Evolutionary conservation across 768 basidiomycete species (phyloP), one percentile per base, ranked within the genome.

Genomic region (Podaxis mareebaensis): DNA sequence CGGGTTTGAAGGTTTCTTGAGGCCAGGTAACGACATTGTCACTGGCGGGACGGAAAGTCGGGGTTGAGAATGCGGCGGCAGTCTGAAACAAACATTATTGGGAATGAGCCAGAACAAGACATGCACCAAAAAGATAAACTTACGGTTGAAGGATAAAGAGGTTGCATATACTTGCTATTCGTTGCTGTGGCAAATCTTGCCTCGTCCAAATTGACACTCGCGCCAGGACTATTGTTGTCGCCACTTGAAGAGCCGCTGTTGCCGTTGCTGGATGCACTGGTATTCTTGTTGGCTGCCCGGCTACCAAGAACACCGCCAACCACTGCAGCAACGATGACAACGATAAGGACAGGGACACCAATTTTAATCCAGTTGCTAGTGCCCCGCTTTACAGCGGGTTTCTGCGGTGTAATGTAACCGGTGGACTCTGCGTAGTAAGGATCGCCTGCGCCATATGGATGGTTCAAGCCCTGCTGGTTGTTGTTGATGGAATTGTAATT

Each of bases 91-190:
- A 56, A 62, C 64, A 66, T 60, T 59, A 28, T 33, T 61, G 39
- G 38, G 15, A 12, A 49, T 11, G 48, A 61, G 36, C 20, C 30
- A 51, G 13, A 26, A 44, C 38, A 42, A 30, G 24, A 20, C 61
- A 52, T 22, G 28, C n/a, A n/a, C 22, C 49, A 38, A 61, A 38
- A 40, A 59, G 60, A 49, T 33, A 62, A 38, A 85, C 93, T 78
- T 65, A 96, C 95, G 4, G 92, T 92, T 20, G 92, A 89, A 5
- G 95, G 93, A 73, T 96, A 96, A 28, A 95, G 71, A 0, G 96
- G 96, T 60, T 93, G 80, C 78, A 90, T 82, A 72, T 86, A 96
- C 54, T 85, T 81, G 69, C 86, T 85, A 71, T 95, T 83, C 17
- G 95, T 97, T 4, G 87, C 86, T 1, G 89, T 89, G 30, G 95